phyloP scores from a whole-genome alignment of 2,329 filamentous ascomycete genomes.

The Botryotinia convoluta region DNA sequence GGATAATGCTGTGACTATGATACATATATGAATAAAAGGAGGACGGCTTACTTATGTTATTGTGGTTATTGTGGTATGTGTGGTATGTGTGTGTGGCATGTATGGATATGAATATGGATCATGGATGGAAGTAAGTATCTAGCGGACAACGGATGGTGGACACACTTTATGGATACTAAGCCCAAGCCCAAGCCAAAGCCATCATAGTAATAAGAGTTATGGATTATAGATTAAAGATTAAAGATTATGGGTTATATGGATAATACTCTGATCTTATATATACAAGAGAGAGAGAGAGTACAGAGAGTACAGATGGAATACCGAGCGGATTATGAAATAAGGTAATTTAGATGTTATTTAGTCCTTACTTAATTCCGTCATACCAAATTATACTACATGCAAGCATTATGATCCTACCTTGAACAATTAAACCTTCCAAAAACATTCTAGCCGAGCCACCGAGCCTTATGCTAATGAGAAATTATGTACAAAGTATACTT shows the following conservation, averaged over 20 bases:
- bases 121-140: neutral
- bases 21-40: neutral
- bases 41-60: neutral
- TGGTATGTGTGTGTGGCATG: neutral
- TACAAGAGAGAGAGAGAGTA: neutral
- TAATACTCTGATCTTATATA: neutral
- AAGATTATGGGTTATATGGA: neutral
- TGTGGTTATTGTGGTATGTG: neutral
- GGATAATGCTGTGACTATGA: neutral
- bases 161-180: neutral
- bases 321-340: neutral
- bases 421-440: neutral
- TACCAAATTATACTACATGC: too few relatives aligned
- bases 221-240: neutral
- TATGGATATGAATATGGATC: neutral
- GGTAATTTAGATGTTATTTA: neutral
- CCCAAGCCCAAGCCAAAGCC: neutral
- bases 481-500: neutral
- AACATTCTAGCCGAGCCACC: neutral
- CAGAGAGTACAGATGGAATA: neutral
- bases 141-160: neutral
- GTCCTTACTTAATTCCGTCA: neutral
- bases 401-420: neutral
- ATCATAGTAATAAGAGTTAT: neutral
- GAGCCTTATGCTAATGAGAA: neutral